Evolutionary conservation across 257 asterid genomes (phyloP), one percentile per base, ranked within the genome.

Genomic region (Catharanthus roseus): DNA sequence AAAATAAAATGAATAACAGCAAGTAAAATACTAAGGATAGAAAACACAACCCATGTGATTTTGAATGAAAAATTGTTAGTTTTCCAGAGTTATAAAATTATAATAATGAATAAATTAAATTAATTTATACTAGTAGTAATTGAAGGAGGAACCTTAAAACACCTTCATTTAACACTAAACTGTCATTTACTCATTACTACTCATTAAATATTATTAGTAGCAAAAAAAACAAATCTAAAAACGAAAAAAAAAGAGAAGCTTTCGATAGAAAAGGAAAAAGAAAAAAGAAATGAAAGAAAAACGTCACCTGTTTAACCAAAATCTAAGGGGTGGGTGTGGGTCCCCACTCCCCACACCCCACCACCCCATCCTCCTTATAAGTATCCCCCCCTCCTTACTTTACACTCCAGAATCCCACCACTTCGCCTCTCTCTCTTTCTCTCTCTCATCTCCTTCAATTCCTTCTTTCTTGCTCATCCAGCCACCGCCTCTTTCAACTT

Each of bases 361-460:
- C n/a, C n/a, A n/a, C n/a, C n/a, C n/a, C 47, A 39, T 79, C 64
- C 60, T 75, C 82, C 69, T n/a, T 89, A 90, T 86, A 90, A 80
- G 79, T 82, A 74, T 26, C 47, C 42, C 8, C 42, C 42, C 77
- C 68, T 65, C 72, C 24, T 44, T 69, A 49, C 53, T 68, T 57
- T 47, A 11, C 68, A 21, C 75, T 77, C 80, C 69, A 10, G 53
- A 66, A 54, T 55, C 74, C 85, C 44, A n/a, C 79, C 45, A 77
- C 80, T 82, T 12, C 82, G 61, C 42, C 66, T 74, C 69, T 67
- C 68, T 16, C 54, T 69, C 69, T 79, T 69, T 62, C 47, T 41
- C 75, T 71, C 53, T 38, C 55, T 65, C 24, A 18, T 66, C 34
- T 12, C 41, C 45, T 58, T 34, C 5, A 44, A 44, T 9, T 50